Evolutionary conservation across 805 yeast species (phyloP), one percentile per base, ranked within the genome.

Genomic region (Torulaspora franciscae): DNA sequence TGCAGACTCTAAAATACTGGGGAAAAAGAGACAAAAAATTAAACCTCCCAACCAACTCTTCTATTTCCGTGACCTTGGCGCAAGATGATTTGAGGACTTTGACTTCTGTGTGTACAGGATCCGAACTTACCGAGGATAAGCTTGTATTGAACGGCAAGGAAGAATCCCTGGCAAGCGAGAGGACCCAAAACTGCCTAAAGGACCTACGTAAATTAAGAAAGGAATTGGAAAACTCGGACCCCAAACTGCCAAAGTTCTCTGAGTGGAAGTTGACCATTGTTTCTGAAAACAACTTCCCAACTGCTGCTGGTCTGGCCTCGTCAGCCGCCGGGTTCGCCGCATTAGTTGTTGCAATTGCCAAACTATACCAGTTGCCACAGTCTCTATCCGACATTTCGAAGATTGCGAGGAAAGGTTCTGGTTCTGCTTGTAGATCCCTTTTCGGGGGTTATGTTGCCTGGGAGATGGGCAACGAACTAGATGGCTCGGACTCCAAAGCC

Each of bases 311-410:
- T 2, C 76, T 93, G 56, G 99, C 99, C 0, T 88, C 96, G 1
- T 85, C 95, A 4, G 99, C 99, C 10, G 98, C 99, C 7, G 99
- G 99, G 0, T 91, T 89, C 67, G 96, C 99, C 28, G 99, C 99
- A 7, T 74, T 93, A 49, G 95, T 91, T 17, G 79, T 79, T 39
- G 86, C 96, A n/a, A 79, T 93, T 59, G 89, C 98, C 13, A 77
- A 76, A 60, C 73, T 93, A 47, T 93, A 83, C 70, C 67, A 85
- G 65, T 79, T 93, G 48, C 95, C 96, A n/a, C 85, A 85, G 60
- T 77, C 84, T 49, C 73, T 77, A 59, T 84, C 93, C 17, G 96
- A 89, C 60, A 76, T 93, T 51, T 86, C 96, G 52, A 84, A 83
- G 61, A 85, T 93, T 61, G 99, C 99, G 10, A 81, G 99, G 69